phyloP scores from a whole-genome alignment of 2,329 filamentous ascomycete genomes.

The Podosphaera fusca region DNA sequence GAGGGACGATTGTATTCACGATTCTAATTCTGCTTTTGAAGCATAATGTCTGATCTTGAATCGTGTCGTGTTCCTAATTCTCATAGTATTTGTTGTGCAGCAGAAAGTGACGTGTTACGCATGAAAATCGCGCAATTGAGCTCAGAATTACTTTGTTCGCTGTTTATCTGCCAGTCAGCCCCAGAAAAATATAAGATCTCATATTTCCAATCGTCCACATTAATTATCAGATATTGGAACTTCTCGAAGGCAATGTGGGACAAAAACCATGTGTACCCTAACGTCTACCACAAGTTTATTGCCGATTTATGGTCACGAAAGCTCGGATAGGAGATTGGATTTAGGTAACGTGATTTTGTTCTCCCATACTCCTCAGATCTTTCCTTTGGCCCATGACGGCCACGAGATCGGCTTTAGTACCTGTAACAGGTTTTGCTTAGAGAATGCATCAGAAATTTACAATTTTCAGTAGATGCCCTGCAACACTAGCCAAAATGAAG shows the following conservation, averaged over 20 bases:
- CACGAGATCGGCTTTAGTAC: too few relatives aligned
- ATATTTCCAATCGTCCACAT: not conserved
- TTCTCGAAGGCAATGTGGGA: not conserved
- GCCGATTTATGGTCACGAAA: not conserved
- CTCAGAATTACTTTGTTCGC: too few relatives aligned
- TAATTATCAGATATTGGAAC: not conserved
- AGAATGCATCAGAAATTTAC: not conserved
- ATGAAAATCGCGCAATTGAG: too few relatives aligned
- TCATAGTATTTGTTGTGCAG: too few relatives aligned
- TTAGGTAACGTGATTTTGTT: not conserved
- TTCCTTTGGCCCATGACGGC: not conserved
- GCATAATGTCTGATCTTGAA: too few relatives aligned
- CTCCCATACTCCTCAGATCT: not conserved
- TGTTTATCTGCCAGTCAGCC: too few relatives aligned
- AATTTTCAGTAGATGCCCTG: not conserved
- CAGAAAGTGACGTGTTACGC: too few relatives aligned
- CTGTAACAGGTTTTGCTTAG: not conserved
- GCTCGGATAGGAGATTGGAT: not conserved
- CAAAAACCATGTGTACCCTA: not conserved
- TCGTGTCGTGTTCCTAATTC: too few relatives aligned
- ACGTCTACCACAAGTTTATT: not conserved
- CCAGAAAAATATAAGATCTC: too few relatives aligned
- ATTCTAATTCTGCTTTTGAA: too few relatives aligned
- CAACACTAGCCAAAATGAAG: not conserved
- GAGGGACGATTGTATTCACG: too few relatives aligned